Conservation (phyloP, 2,329 filamentous ascomycete species). For the Paracorniculantispora psalliotae region DNA sequence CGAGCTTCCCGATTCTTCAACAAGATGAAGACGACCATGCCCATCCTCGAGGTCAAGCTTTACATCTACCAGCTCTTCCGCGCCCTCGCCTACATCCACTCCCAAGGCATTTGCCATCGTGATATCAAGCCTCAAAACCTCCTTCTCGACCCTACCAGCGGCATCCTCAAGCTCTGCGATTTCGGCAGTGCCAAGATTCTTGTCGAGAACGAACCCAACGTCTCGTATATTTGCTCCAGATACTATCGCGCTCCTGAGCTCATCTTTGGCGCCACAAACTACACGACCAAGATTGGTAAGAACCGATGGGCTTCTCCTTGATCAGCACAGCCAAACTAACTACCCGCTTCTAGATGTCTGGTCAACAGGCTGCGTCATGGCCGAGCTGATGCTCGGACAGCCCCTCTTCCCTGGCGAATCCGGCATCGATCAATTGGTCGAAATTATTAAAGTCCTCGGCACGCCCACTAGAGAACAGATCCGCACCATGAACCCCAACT, state of each 20-base stretch:
- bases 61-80: slow-evolving; percentile 99
- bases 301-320: neutral
- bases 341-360: slow-evolving; percentile 85
- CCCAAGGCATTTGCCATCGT: slow-evolving; percentile 96
- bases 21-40: slow-evolving; percentile 99
- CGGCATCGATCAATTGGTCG: slow-evolving; percentile 95
- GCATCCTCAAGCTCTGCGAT: slow-evolving; percentile 94
- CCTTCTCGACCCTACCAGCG: slow-evolving; percentile 83
- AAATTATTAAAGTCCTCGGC: slow-evolving; percentile 98
- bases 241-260: slow-evolving; percentile 98
- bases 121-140: slow-evolving; percentile 99
- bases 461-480: slow-evolving; percentile 97
- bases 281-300: slow-evolving; percentile 99
- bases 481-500: slow-evolving; percentile 99
- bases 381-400: slow-evolving; percentile 96
- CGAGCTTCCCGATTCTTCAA: slow-evolving; percentile 98
- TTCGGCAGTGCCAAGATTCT: slow-evolving; percentile 98
- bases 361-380: slow-evolving; percentile 99
- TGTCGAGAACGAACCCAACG: slow-evolving; percentile 97
- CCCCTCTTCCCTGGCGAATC: slow-evolving; percentile 97
- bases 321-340: slow-evolving; percentile 28
- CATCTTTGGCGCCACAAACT: slow-evolving; percentile 98
- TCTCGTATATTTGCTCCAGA: slow-evolving; percentile 98
- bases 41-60: slow-evolving; percentile 95
- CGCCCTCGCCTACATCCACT: slow-evolving; percentile 97